A percentile compares a stretch with the other conserved stretches of the same genome.
These are phyloP conservation scores for Suillus paluster DNA, from an alignment of 768 basidiomycete genomes.

Conservation along the genomic window DNA sequence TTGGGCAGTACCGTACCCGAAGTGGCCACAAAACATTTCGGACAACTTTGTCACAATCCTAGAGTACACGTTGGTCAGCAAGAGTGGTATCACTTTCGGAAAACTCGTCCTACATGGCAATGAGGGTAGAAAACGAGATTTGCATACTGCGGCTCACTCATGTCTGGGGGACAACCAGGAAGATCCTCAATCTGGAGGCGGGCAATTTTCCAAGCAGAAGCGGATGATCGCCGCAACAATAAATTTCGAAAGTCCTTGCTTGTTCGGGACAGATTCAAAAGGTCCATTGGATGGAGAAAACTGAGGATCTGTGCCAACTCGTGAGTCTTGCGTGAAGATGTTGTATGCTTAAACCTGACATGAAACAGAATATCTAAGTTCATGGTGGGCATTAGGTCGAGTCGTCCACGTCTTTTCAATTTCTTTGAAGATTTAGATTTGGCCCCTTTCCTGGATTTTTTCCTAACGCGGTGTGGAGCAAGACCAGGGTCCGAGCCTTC, in stretches of 20 bases:
- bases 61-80: background rate
- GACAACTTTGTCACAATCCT: conserved; percentile 5
- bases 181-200: conserved; percentile 40
- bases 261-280: conserved; percentile 45
- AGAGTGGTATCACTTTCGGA: background rate
- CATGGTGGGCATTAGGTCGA: conserved; percentile 36
- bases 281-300: conserved; percentile 43
- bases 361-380: conserved; percentile 14
- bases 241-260: conserved; percentile 40
- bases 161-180: conserved; percentile 48
- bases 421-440: background rate
- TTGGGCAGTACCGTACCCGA: conserved; percentile 2
- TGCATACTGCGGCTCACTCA: conserved; percentile 49
- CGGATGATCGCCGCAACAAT: conserved; percentile 29
- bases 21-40: conserved; percentile 4
- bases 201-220: conserved; percentile 41
- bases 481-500: conserved; percentile 1
- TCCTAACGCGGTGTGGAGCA: background rate
- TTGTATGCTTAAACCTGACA: conserved; percentile 3
- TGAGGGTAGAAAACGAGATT: conserved; percentile 42
- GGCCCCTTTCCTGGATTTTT: background rate
- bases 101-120: conserved; percentile 1
- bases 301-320: conserved; percentile 37
- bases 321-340: background rate
- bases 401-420: conserved; percentile 4